Evolutionary conservation across 1,284 basidiomycete species (phyloP).

Genomic region (Wallemia mellicola): DNA sequence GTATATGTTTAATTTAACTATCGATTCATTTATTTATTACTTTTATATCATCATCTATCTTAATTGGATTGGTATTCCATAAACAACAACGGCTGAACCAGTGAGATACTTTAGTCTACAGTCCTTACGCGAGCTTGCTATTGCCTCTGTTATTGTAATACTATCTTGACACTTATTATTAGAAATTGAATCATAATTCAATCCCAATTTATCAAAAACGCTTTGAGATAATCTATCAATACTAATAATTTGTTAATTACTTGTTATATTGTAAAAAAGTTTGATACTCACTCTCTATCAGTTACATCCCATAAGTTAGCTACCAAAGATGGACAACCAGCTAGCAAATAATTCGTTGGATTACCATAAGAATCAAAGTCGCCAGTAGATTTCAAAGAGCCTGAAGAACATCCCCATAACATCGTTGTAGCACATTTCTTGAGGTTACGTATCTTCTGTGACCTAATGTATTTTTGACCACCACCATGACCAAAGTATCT

Average conservation of each 20-base stretch:
- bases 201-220: slow-evolving; percentile 5
- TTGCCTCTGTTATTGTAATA: slow-evolving; percentile 27
- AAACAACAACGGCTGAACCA: slow-evolving; percentile 80
- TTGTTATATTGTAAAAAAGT: slow-evolving; percentile 4
- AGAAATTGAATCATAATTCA: slow-evolving; percentile 13
- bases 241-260: background rate
- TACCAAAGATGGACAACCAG: slow-evolving; percentile 70
- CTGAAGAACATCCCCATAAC: slow-evolving; percentile 98
- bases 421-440: slow-evolving; percentile 64
- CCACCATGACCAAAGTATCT: slow-evolving; percentile 97
- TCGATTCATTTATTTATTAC: background rate
- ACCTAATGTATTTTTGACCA: slow-evolving; percentile 72
- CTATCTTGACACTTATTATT: slow-evolving; percentile 5
- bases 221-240: background rate
- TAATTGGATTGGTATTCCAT: slow-evolving; percentile 43
- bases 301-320: slow-evolving; percentile 97
- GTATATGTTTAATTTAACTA: too few species aligned
- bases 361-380: slow-evolving; percentile 77
- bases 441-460: slow-evolving; percentile 50
- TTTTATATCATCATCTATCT: background rate
- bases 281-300: slow-evolving; percentile 35
- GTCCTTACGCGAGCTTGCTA: slow-evolving; percentile 39
- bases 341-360: slow-evolving; percentile 80
- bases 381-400: slow-evolving; percentile 56
- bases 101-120: slow-evolving; percentile 82